phyloP scores from a whole-genome alignment of 768 basidiomycete genomes.

The Auricularia sp. region DNA sequence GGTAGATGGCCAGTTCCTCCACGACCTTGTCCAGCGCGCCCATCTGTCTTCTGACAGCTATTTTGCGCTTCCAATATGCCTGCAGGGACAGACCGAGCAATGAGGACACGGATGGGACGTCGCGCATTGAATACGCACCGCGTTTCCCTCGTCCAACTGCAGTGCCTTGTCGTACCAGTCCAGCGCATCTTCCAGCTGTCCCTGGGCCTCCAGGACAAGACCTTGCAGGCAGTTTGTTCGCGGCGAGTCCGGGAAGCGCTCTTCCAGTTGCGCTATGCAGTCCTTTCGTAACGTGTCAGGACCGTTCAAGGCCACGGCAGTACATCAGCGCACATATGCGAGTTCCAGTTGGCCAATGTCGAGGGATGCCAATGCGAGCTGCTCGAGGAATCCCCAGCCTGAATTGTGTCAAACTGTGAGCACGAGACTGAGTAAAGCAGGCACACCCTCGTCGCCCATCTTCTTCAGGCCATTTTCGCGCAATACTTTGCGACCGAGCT shows the following conservation, averaged over 20 bases:
- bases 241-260: constrained; percentile 69
- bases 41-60: constrained; percentile 54
- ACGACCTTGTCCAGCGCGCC: constrained; percentile 59
- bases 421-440: constrained; percentile 4
- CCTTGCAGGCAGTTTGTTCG: constrained; percentile 71
- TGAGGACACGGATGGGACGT: too few species aligned
- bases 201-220: constrained; percentile 62
- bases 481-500: constrained; percentile 41
- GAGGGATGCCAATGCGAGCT: constrained; percentile 65
- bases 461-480: constrained; percentile 33
- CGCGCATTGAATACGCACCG: constrained; percentile 35
- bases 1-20: constrained; percentile 56
- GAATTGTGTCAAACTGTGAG: not conserved
- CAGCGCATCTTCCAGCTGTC: constrained; percentile 45
- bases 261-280: constrained; percentile 49
- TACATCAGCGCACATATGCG: constrained; percentile 50
- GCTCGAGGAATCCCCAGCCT: constrained; percentile 80
- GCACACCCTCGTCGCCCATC: constrained; percentile 47
- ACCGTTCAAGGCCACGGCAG: constrained; percentile 11
- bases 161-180: constrained; percentile 54
- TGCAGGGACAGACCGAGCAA: constrained; percentile 12
- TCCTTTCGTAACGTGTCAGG: constrained; percentile 27
- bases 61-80: constrained; percentile 74
- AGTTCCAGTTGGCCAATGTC: constrained; percentile 64
- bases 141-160: constrained; percentile 54